Conservation (phyloP, 441 rosid species). For the Dalechampia spathulata region DNA sequence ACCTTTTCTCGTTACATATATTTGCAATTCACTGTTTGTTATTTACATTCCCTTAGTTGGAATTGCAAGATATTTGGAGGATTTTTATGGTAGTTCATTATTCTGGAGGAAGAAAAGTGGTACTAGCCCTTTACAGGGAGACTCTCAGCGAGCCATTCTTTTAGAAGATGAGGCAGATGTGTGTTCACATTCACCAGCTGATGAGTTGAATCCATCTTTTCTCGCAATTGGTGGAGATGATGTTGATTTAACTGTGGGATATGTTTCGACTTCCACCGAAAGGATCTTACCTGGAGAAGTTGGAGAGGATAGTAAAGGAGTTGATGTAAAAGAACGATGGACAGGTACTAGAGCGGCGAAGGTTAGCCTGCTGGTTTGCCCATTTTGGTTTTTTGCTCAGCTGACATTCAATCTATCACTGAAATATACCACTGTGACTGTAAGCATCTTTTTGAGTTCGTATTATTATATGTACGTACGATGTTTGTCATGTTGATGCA, state of each 20-base stretch:
- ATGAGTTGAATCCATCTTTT: slow-evolving; percentile 21
- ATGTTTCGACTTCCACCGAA: slow-evolving; percentile 19
- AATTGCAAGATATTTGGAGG: slow-evolving; percentile 60
- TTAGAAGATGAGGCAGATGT: slow-evolving; percentile 40
- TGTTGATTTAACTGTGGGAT: slow-evolving; percentile 25
- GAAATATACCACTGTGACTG: slow-evolving; percentile 89
- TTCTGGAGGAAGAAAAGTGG: slow-evolving; percentile 46
- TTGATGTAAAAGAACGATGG: slow-evolving; percentile 85
- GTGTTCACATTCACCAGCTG: slow-evolving; percentile 20
- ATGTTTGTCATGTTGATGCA: too few relatives aligned
- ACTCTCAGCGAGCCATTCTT: slow-evolving; percentile 64
- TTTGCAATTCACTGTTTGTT: slow-evolving; percentile 86
- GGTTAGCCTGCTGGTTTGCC: slow-evolving; percentile 75
- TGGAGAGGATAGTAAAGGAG: slow-evolving; percentile 22
- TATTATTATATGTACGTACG: background rate
- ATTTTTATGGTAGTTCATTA: slow-evolving; percentile 49
- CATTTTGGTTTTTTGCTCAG: slow-evolving; percentile 94
- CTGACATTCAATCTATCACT: slow-evolving; percentile 81
- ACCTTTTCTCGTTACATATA: slow-evolving; percentile 81
- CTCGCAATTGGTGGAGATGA: slow-evolving; percentile 17
- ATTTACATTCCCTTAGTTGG: slow-evolving; percentile 81
- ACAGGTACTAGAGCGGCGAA: slow-evolving; percentile 71
- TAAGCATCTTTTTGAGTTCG: too few relatives aligned
- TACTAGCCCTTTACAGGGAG: slow-evolving; percentile 30
- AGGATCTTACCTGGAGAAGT: slow-evolving; percentile 20